These are phyloP conservation scores for Digitaria exilis DNA, from an alignment of 202 grass and related monocot genomes.

Conservation along the genomic window DNA sequence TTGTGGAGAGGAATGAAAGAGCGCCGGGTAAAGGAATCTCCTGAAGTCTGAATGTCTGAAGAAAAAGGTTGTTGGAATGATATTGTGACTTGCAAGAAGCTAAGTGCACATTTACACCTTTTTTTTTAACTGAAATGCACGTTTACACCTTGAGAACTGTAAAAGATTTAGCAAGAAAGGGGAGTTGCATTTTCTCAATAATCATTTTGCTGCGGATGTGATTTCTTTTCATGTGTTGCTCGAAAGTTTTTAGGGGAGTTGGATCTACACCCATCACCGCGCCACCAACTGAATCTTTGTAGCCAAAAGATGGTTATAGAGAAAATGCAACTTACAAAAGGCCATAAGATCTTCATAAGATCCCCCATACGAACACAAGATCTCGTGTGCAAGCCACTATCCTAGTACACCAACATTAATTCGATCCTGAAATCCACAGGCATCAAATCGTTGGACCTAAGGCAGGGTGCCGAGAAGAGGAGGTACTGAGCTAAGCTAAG, in stretches of 20 bases:
- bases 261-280: neutral
- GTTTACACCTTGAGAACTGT: too few relatives aligned
- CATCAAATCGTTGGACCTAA: conserved; percentile 58
- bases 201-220: neutral
- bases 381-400: conserved; percentile 49
- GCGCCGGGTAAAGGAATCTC: neutral
- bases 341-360: conserved; percentile 44
- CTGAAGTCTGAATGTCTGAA: too few relatives aligned
- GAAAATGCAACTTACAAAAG: conserved; percentile 19
- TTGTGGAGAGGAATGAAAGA: neutral
- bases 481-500: conserved; percentile 38
- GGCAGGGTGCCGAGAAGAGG: conserved; percentile 19
- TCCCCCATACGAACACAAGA: conserved; percentile 23
- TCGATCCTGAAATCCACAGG: conserved; percentile 50
- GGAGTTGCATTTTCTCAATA: too few relatives aligned
- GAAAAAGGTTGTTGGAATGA: neutral
- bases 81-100: neutral
- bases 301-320: conserved; percentile 6
- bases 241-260: neutral
- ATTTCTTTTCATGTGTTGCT: neutral
- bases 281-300: neutral
- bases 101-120: neutral
- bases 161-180: too few relatives aligned
- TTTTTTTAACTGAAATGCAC: too few relatives aligned
- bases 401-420: conserved; percentile 49